A percentile compares a stretch with the other conserved stretches of the same genome.
Evolutionary conservation across 2,329 filamentous ascomycete genomes (phyloP).

Genomic region (Pestalotiopsis sp.): DNA sequence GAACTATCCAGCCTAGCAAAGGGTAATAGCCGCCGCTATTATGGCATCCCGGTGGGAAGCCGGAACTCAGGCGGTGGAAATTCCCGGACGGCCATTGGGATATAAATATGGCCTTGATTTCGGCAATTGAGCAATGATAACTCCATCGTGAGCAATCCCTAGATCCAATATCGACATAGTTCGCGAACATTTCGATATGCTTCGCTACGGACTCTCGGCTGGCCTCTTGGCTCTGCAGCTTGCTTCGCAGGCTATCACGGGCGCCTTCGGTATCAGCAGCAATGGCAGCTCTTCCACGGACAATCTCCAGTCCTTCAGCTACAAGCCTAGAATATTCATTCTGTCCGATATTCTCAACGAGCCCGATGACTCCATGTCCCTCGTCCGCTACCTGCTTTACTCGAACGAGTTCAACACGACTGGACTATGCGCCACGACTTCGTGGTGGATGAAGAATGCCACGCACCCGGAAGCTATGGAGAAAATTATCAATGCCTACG

Average conservation of each 20-base stretch:
- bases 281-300: not conserved
- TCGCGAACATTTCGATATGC: not conserved
- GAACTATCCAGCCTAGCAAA: not conserved
- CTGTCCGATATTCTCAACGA: slow-evolving; percentile 40
- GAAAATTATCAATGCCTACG: slow-evolving; percentile 39
- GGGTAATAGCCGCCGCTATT: not conserved
- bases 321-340: slow-evolving; percentile 33
- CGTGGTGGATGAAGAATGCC: slow-evolving; percentile 37
- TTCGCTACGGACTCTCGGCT: not conserved
- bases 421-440: slow-evolving; percentile 38
- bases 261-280: not conserved
- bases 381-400: slow-evolving; percentile 39
- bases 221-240: not conserved
- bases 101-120: not conserved
- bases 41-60: not conserved
- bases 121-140: not conserved
- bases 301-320: slow-evolving; percentile 6
- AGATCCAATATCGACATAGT: not conserved
- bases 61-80: not conserved
- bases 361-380: slow-evolving; percentile 37
- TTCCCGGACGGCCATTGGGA: not conserved
- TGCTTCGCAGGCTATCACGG: not conserved
- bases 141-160: not conserved
- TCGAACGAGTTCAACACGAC: slow-evolving; percentile 39
- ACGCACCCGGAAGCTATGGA: slow-evolving; percentile 36